phyloP scores from a whole-genome alignment of 1,139 yeast species.

The Arxiozyma bovina region DNA sequence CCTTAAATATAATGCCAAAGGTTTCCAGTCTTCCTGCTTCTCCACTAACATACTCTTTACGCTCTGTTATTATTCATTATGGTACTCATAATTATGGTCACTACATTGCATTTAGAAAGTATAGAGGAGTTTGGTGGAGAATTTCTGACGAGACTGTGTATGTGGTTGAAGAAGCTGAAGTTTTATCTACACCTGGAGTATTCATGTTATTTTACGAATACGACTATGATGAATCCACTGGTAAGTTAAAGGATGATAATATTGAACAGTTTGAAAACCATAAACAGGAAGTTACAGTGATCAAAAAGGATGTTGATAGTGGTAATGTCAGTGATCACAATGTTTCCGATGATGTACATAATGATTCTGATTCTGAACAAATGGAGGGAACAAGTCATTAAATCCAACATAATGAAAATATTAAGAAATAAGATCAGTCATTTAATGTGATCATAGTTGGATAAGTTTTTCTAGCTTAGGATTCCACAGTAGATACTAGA shows the following conservation, averaged over 20 bases:
- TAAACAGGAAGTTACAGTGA: slow-evolving; percentile 19
- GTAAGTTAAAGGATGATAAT: slow-evolving; percentile 28
- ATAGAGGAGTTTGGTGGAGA: slow-evolving; percentile 88
- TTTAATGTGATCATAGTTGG: not conserved
- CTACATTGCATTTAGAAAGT: slow-evolving; percentile 75
- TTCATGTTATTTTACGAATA: slow-evolving; percentile 86
- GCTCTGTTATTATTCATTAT: slow-evolving; percentile 81
- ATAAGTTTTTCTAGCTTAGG: not conserved
- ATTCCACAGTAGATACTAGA: too few relatives aligned
- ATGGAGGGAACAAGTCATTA: not conserved
- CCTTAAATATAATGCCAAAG: slow-evolving; percentile 10
- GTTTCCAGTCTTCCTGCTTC: slow-evolving; percentile 30
- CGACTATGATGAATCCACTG: slow-evolving; percentile 35
- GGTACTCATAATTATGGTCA: slow-evolving; percentile 96
- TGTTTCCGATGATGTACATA: not conserved
- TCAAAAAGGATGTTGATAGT: slow-evolving; percentile 11
- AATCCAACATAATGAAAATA: not conserved
- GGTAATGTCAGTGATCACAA: not conserved
- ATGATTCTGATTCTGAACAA: not conserved
- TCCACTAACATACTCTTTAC: slow-evolving; percentile 52
- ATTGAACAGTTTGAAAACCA: slow-evolving; percentile 20
- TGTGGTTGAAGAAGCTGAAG: slow-evolving; percentile 71
- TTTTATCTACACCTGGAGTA: slow-evolving; percentile 72
- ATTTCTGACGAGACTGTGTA: slow-evolving; percentile 84
- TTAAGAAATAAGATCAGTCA: not conserved